Base-by-base conservation (phyloP, 495 filamentous ascomycete genomes). In the Bathelium albidoporum region DNA sequence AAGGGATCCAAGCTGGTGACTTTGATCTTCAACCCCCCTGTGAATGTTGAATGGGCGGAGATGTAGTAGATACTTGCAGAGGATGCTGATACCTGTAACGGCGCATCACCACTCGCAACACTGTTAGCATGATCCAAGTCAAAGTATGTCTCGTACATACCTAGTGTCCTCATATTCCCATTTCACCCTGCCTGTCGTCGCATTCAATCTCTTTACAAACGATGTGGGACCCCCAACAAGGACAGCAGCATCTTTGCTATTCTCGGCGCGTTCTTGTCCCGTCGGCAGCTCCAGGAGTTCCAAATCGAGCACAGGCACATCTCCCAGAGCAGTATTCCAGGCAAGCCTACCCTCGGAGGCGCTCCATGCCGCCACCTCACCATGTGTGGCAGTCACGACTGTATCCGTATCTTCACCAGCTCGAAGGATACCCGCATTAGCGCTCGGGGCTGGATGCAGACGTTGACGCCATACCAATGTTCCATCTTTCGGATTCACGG, bases 401-500 rank as follows among this genome's bases (percentile, higher is more conserved):
- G 85, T 86, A 70, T 85, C 81, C 68, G 87, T 83, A 12, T 87
- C 88, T 65, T 93, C 88, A 11, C 82, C 85, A 2, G 88, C 84
- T 62, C 89, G 81, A 62, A 95, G 72, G 55, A 89, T 81, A 32
- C 83, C 83, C 22, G 72, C 62, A 29, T 59, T 67, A 22, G 41
- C 36, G 49, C 64, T 64, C 26, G 39, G 32, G 39, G 32, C 24
- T 1, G 66, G 68, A n/a, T 73, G 73, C 44, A 95, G 73, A 58
- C 83, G 71, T 70, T 96, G 91, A 43, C 94, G 82, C 94, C 94
- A 99, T 10, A 97, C 79, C 22, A 97, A 68, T 9, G 81, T 78
- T 14, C 94, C 94, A 75, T 87, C 89, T 66, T 84, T 87, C 18
- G 94, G 94, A 68, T 97, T 95, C 12, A 97, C 81, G 0, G 94